Evolutionary conservation across 805 yeast species (phyloP).

Genomic region (Pichia pseudocactophila): DNA sequence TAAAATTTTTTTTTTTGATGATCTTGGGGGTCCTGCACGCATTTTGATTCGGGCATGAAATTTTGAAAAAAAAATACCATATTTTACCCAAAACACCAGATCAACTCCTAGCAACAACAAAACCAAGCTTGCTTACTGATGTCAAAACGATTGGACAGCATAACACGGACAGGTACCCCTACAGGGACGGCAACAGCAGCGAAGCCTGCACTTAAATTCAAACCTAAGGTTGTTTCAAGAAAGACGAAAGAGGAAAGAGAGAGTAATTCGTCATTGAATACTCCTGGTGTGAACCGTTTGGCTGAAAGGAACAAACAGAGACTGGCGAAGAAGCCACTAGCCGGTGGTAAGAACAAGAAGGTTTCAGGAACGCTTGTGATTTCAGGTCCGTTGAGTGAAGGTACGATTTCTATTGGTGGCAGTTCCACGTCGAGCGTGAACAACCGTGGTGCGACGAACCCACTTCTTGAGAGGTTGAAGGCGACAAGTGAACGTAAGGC

Average conservation of each 20-base stretch:
- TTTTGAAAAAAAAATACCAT: not conserved
- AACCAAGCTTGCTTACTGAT: not conserved
- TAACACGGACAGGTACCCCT: constrained; percentile 23
- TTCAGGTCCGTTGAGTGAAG: constrained; percentile 67
- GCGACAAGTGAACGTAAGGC: constrained; percentile 2
- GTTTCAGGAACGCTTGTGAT: constrained; percentile 50
- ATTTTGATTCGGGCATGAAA: not conserved
- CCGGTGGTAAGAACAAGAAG: constrained; percentile 27
- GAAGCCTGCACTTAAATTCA: constrained; percentile 60
- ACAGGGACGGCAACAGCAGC: constrained; percentile 6
- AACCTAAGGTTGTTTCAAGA: constrained; percentile 82
- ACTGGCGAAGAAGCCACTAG: not conserved
- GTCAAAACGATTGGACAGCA: constrained; percentile 31
- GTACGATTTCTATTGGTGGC: constrained; percentile 40
- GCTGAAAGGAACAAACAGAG: constrained; percentile 5
- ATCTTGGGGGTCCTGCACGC: too few species aligned
- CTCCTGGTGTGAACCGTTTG: constrained; percentile 29
- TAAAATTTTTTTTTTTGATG: too few species aligned
- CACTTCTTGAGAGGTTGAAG: constrained; percentile 23
- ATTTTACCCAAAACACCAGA: not conserved
- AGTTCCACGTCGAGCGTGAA: constrained; percentile 3
- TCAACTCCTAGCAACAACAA: too few species aligned
- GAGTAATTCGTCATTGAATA: constrained; percentile 48
- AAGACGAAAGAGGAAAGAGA: constrained; percentile 79
- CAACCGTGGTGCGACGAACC: constrained; percentile 27